phyloP scores from a whole-genome alignment of 2,329 filamentous ascomycete species.

The Sporothrix pallida region DNA sequence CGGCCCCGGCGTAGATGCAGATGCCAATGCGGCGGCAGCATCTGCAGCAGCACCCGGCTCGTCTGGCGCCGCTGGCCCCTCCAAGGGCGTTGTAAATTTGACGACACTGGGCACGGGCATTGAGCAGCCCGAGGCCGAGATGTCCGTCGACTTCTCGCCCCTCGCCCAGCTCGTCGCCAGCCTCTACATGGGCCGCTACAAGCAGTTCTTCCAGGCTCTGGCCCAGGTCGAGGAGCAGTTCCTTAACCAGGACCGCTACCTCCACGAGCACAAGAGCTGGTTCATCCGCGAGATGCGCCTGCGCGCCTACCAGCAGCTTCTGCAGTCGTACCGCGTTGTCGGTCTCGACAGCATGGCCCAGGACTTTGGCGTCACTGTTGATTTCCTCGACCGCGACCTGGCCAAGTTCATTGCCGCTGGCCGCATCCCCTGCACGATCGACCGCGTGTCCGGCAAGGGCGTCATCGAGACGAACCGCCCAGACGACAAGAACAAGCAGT shows the following conservation, averaged over 20 bases:
- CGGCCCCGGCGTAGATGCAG: constrained; percentile 78
- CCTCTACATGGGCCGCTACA: constrained; percentile 92
- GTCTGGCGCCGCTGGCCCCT: constrained; percentile 4
- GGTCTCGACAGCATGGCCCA: constrained; percentile 96
- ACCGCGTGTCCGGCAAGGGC: constrained; percentile 93
- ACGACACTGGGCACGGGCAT: constrained; percentile 75
- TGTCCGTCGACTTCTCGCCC: constrained; percentile 85
- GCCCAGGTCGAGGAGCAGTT: constrained; percentile 92
- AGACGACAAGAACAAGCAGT: constrained; percentile 99
- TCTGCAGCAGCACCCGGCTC: constrained; percentile 54
- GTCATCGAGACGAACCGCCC: constrained; percentile 98
- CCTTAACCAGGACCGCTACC: constrained; percentile 89
- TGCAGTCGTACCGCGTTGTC: constrained; percentile 96
- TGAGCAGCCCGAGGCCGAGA: constrained; percentile 78
- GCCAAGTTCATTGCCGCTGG: constrained; percentile 96
- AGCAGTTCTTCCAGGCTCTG: constrained; percentile 88
- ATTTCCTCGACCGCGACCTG: constrained; percentile 94
- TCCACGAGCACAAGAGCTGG: constrained; percentile 95
- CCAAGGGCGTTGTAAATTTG: constrained; percentile 77
- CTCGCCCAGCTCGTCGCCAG: constrained; percentile 87
- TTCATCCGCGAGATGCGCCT: constrained; percentile 98
- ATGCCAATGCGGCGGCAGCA: constrained; percentile 62
- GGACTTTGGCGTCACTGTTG: constrained; percentile 95
- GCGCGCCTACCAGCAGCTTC: constrained; percentile 91
- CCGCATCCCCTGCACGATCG: constrained; percentile 94